Base-by-base conservation (phyloP, 2,329 filamentous ascomycete genomes). In the Aspergillus fumigatus region DNA sequence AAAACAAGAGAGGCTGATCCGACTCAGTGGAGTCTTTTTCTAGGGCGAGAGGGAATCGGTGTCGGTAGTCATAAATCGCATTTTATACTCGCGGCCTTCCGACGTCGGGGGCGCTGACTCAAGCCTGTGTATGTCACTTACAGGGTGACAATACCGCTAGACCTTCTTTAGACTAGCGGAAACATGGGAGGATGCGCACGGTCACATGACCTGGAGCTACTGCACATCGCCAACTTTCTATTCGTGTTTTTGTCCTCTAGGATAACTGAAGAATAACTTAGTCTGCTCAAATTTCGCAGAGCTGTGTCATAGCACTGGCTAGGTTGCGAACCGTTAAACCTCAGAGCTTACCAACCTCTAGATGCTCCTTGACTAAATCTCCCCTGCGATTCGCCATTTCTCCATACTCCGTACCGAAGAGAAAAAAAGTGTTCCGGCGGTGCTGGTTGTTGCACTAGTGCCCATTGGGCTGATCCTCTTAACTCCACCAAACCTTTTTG, bases 81-180 rank as follows among this genome's bases (percentile, higher is more conserved):
- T 17, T 47, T 47, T 47, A 23, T 47, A n/a, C 43, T 47, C 43
- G 21, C 43, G n/a, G 50, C 43, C 59, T 62, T 70, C 71, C 71
- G 71, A 73, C 66, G 62, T 73, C 71, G 70, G 71, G 65, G 62
- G 50, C 49, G 69, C 68, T 73, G 70, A 72, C 62, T 72, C 69
- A 73, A 55, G 53, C 61, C 23, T 32, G 45, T 38, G 56, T 56
- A 52, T 56, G 48, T 56, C 51, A 52, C 50, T 50, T 53, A 47
- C 43, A 23, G 1, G 32, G 47, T 53, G 53, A 52, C 32, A 48
- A 50, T 59, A 53, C 59, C 58, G 57, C 59, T 58, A 62, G 50
- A 21, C 60, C 48, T 8, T 9, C 26, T 61, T 40, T n/a, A 55
- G 59, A 25, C 32, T 62, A 67, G 66, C 35, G 41, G 21, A 4